Percentiles rank a stretch among this genome's conserved stretches.
Evolutionary conservation across 2,329 filamentous ascomycete species (phyloP).

Genomic region (Colletotrichum camelliae): DNA sequence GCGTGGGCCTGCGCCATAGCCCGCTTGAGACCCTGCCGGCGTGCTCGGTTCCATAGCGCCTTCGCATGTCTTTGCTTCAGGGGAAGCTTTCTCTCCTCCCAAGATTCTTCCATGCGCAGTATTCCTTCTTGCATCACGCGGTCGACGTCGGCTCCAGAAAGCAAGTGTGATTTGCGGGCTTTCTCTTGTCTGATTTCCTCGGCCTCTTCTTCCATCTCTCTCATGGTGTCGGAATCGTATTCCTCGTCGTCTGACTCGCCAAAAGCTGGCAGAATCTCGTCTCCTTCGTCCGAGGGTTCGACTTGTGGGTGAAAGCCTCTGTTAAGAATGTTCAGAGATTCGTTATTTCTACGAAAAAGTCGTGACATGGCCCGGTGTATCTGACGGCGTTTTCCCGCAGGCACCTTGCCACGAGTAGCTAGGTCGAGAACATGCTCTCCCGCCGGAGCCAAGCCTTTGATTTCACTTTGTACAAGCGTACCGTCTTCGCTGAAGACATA

Average conservation of each 20-base stretch:
- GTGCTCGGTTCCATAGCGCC: conserved; percentile 65
- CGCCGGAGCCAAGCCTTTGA: conserved; percentile 2
- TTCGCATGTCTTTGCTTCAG: conserved; percentile 62
- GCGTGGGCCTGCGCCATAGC: conserved; percentile 50
- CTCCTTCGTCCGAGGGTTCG: conserved; percentile 55
- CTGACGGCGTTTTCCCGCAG: conserved; percentile 49
- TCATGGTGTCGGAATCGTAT: conserved; percentile 64
- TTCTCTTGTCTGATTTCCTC: conserved; percentile 32
- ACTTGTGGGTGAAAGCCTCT: conserved; percentile 44
- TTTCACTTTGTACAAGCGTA: neutral
- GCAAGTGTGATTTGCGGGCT: conserved; percentile 27
- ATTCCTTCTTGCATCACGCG: conserved; percentile 60
- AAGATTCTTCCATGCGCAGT: conserved; percentile 53
- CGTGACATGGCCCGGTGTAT: conserved; percentile 46
- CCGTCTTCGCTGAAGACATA: neutral
- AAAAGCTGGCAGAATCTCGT: conserved; percentile 34
- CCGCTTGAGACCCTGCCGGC: conserved; percentile 39
- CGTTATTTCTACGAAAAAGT: conserved; percentile 35
- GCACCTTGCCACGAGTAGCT: conserved; percentile 26
- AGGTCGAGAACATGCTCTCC: neutral
- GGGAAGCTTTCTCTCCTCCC: conserved; percentile 64
- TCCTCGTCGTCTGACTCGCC: conserved; percentile 43
- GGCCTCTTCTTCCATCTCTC: conserved; percentile 65
- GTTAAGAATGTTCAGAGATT: conserved; percentile 1
- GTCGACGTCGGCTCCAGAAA: conserved; percentile 54